Conservation (phyloP, 2,329 filamentous ascomycete species). For the Aspergillus ustus region DNA sequence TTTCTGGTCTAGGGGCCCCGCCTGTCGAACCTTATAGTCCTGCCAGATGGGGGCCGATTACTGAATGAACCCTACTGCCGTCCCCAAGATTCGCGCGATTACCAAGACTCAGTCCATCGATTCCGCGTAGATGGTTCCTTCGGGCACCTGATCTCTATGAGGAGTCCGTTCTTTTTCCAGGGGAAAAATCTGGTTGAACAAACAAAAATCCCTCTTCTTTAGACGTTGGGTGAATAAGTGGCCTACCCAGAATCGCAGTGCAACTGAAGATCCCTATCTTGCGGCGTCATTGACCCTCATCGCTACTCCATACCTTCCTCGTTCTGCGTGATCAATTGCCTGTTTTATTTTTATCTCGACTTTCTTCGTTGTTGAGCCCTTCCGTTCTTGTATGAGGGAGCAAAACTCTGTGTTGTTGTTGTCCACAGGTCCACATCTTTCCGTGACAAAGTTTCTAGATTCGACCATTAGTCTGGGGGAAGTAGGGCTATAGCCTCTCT, state of each 20-base stretch:
- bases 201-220: slow-evolving; percentile 9
- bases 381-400: slow-evolving; percentile 16
- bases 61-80: slow-evolving; percentile 14
- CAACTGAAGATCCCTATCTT: slow-evolving; percentile 27
- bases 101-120: slow-evolving; percentile 10
- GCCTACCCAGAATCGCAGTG: slow-evolving; percentile 14
- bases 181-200: slow-evolving; percentile 6
- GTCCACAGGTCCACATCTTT: slow-evolving; percentile 15
- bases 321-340: not conserved
- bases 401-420: slow-evolving; percentile 5
- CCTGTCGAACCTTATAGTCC: slow-evolving; percentile 15
- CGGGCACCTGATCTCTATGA: slow-evolving; percentile 18
- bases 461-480: slow-evolving; percentile 13
- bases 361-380: slow-evolving; percentile 9
- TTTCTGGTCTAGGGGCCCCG: slow-evolving; percentile 9
- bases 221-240: slow-evolving; percentile 6
- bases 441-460: slow-evolving; percentile 19
- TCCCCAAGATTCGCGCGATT: slow-evolving; percentile 8
- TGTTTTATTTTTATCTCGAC: slow-evolving; percentile 8
- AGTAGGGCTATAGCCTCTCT: not conserved
- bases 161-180: not conserved
- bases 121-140: not conserved
- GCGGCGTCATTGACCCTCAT: slow-evolving; percentile 16
- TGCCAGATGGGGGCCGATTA: not conserved
- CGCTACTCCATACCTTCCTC: slow-evolving; percentile 6